Base-by-base conservation (phyloP, 208 protist genomes). In the Leishmania gerbilli region DNA sequence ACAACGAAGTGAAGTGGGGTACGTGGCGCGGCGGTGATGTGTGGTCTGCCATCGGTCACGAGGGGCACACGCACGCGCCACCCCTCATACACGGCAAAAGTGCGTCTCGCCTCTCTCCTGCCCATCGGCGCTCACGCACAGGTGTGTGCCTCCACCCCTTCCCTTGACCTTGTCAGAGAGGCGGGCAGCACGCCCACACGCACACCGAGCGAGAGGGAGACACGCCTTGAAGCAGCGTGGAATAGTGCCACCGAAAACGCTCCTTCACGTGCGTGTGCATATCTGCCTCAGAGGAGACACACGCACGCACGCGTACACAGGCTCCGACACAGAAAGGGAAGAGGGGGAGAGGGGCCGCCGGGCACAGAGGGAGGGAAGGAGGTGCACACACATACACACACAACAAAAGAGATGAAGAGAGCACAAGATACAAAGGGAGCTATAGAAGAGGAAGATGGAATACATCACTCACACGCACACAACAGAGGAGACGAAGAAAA, bases 401-500 rank as follows among this genome's bases (percentile, higher is more conserved):
- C 21, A 71, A 37, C 31, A 19, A 17, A 69, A 4, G 19, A 51
- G 40, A 49, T 76, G 37, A 77, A 65, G 55, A 49, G 0, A 27
- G 47, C 74, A 67, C 1, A 65, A n/a, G 2, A 49, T 5, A 51
- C 3, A 67, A 49, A 47, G 24, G 19, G 19, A 17, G 37, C 67
- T 24, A 49, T 42, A 62, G 3, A 45, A 34, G 19, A 34, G 3
- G 51, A 7, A 37, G 40, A n/a, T 4, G 27, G 34, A 77, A 62
- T 47, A 77, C 51, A 60, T 65, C 74, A 65, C 17, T 34, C 49
- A 67, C 74, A 67, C 49, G 40, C 67, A 74, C 75, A 81, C 49
- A 77, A 69, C 68, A 71, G 53, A 53, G 71, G 69, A 49, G 74
- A 62, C 31, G 71, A 31, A 27, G 4, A 72, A 42, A 49, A 51